Conservation (phyloP, 2,329 filamentous ascomycete species). For the Pseudocercospora musae region DNA sequence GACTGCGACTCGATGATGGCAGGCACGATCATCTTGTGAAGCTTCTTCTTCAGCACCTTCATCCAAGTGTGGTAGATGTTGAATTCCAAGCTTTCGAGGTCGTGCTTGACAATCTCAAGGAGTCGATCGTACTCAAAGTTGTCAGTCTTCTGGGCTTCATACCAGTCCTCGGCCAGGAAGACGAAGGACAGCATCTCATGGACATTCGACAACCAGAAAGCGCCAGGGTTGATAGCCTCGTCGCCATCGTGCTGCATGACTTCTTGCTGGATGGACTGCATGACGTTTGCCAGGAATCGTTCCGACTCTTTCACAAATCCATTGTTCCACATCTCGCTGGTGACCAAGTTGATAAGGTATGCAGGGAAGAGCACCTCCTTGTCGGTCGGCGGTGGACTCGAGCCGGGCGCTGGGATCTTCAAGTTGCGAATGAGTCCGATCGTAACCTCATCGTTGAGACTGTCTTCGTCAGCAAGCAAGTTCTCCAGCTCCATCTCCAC, state of each 20-base stretch:
- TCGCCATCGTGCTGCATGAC: slow-evolving; percentile 99
- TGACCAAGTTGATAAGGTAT: slow-evolving; percentile 97
- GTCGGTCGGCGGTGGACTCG: slow-evolving; percentile 85
- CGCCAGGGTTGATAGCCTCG: slow-evolving; percentile 92
- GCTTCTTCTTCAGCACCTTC: slow-evolving; percentile 99
- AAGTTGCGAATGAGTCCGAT: slow-evolving; percentile 94
- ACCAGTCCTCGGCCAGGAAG: slow-evolving; percentile 98
- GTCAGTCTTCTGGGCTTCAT: slow-evolving; percentile 97
- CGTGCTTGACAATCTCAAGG: slow-evolving; percentile 97
- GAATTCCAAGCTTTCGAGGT: slow-evolving; percentile 96
- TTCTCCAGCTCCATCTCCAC: slow-evolving; percentile 94
- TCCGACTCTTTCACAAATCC: slow-evolving; percentile 99
- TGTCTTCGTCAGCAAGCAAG: slow-evolving; percentile 90
- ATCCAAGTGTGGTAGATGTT: slow-evolving; percentile 99
- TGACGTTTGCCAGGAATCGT: slow-evolving; percentile 96
- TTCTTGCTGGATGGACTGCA: slow-evolving; percentile 99
- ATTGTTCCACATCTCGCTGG: slow-evolving; percentile 99
- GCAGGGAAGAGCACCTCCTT: slow-evolving; percentile 99
- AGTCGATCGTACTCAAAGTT: slow-evolving; percentile 98
- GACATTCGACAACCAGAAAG: slow-evolving; percentile 98
- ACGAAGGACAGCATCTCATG: slow-evolving; percentile 99
- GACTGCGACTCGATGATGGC: slow-evolving; percentile 99
- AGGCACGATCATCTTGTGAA: slow-evolving; percentile 99
- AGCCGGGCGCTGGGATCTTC: slow-evolving; percentile 87
- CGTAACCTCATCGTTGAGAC: slow-evolving; percentile 93